Evolutionary conservation across 805 yeast genomes (phyloP).

Genomic region (Wickerhamomyces bisporus): DNA sequence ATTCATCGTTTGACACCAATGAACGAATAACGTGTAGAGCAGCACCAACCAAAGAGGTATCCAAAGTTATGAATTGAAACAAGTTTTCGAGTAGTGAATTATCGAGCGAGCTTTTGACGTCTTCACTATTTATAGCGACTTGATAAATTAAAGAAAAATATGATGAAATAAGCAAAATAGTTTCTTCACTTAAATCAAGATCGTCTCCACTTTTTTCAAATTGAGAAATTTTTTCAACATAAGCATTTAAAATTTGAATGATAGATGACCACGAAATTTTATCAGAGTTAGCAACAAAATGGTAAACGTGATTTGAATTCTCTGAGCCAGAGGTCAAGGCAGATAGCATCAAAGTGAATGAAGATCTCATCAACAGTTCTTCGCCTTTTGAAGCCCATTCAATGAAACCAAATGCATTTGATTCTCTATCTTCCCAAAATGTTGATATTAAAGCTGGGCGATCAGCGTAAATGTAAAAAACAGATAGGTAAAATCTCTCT

Average conservation of each 20-base stretch:
- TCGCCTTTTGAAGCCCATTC: conserved; percentile 85
- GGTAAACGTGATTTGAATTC: conserved; percentile 47
- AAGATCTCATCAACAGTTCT: conserved; percentile 75
- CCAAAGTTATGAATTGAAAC: conserved; percentile 39
- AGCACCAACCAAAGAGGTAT: conserved; percentile 48
- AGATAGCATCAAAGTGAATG: conserved; percentile 74
- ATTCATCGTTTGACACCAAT: conserved; percentile 43
- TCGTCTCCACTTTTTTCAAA: conserved; percentile 34
- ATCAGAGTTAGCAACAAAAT: conserved; percentile 35
- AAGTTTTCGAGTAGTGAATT: conserved; percentile 29
- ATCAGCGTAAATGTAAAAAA: conserved; percentile 61
- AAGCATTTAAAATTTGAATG: conserved; percentile 48
- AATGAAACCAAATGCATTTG: conserved; percentile 72
- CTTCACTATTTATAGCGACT: conserved; percentile 39
- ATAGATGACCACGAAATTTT: conserved; percentile 54
- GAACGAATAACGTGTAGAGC: conserved; percentile 52
- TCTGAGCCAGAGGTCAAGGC: conserved; percentile 62
- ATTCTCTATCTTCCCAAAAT: conserved; percentile 67
- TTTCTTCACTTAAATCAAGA: conserved; percentile 73
- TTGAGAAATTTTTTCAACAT: conserved; percentile 38
- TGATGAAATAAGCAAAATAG: conserved; percentile 67
- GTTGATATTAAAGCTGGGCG: conserved; percentile 51
- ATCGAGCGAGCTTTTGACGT: conserved; percentile 27
- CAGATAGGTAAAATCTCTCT: conserved; percentile 77
- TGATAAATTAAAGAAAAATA: conserved; percentile 61